Base-by-base conservation (phyloP, 345 rosid genomes). In the Brassica cretica region DNA sequence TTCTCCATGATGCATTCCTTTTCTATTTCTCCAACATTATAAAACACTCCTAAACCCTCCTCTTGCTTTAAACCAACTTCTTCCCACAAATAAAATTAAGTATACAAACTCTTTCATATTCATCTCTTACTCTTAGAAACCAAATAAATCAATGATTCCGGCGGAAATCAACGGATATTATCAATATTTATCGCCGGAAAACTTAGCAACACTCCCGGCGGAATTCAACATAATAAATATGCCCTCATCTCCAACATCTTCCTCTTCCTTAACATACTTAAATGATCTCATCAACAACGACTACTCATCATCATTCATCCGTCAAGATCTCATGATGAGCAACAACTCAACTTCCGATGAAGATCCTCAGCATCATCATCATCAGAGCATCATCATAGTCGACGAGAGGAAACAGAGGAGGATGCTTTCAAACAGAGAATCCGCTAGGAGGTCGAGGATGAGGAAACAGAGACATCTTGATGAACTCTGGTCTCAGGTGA, bases 401-500 rank as follows among this genome's bases (percentile, higher is more conserved):
- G 90, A 94, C 14, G 97, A 94, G 73, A 87, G 97, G 95, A 92
- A 87, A 84, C 90, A 87, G 69, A 80, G 97, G 62, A 86, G 98
- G 83, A 94, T 90, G 98, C 88, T 94, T 68, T 94, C 98, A 1
- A 94, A 94, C 72, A 83, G 98, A 78, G 98, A 94, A 78, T 94
- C 98, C 0, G 98, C 97, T 1, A 86, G 98, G 3, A 82, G 98
- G 74, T 94, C 98, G 1, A 77, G 98, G 87, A 92, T 92, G 97
- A 81, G 98, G 83, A 94, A 94, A 71, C 98, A 94, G 80, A 90
- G 83, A 83, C 97, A 94, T 87, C 89, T 94, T 29, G 97, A 94
- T 62, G 98, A 94, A 75, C 90, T 94, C 2, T 87, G 89, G 90
- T 82, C 97, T 65, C 97, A 90, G 60, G 95, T 90, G 5, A 66